These are phyloP conservation scores for Cryptococcus sp. DNA, from an alignment of 1,284 basidiomycete genomes.

Conservation along the genomic window DNA sequence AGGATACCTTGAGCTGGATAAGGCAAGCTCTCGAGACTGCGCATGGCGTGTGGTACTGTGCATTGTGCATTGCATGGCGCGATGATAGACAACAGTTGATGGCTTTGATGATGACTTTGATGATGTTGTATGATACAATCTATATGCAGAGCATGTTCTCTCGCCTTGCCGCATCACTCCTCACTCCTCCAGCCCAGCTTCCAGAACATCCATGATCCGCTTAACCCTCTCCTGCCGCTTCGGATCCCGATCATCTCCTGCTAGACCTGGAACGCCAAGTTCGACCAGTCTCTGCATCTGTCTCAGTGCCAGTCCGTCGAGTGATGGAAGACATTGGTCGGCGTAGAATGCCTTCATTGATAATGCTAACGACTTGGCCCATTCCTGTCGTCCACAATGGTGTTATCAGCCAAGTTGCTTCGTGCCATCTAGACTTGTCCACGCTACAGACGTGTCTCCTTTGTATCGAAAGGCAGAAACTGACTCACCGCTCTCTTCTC, in stretches of 20 bases:
- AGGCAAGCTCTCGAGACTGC: too few species aligned
- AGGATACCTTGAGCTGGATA: too few species aligned
- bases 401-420: too few species aligned
- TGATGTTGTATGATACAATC: too few species aligned
- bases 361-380: slow-evolving; percentile 22
- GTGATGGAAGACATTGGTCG: slow-evolving; percentile 29
- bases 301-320: slow-evolving; percentile 39
- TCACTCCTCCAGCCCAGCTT: slow-evolving; percentile 42
- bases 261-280: slow-evolving; percentile 46
- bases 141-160: too few species aligned
- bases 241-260: slow-evolving; percentile 14
- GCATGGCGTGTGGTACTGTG: too few species aligned
- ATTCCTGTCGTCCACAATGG: slow-evolving; percentile 23
- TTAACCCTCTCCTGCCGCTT: slow-evolving; percentile 32
- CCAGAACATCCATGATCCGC: slow-evolving; percentile 44
- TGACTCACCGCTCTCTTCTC: slow-evolving; percentile 38
- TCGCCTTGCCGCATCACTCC: slow-evolving; percentile 9
- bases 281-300: slow-evolving; percentile 35
- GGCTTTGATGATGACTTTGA: too few species aligned
- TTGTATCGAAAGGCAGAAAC: too few species aligned
- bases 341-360: slow-evolving; percentile 32
- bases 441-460: too few species aligned
- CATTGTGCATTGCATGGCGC: too few species aligned
- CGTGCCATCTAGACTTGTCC: too few species aligned
- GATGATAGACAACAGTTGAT: too few species aligned